Evolutionary conservation across 1,284 basidiomycete genomes (phyloP), one percentile per base, ranked within the genome.

Genomic region (Pseudozyma tsukubaensis): DNA sequence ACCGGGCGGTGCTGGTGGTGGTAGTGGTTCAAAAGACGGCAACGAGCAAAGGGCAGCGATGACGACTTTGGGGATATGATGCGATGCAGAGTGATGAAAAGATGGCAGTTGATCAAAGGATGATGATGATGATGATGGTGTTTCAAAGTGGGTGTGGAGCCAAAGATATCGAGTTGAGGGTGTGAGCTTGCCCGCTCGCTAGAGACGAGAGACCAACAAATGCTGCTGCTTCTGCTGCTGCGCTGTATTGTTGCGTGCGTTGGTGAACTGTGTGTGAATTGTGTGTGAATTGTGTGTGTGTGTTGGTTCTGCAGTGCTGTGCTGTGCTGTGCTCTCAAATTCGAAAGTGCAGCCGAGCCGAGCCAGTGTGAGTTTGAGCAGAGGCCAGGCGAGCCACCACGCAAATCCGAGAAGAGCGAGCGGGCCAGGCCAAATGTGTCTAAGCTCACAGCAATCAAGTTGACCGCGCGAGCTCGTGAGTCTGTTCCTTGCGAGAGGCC

Each of bases 101-200:
- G n/a, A n/a, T n/a, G n/a, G n/a, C n/a, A n/a, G n/a, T n/a, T n/a
- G n/a, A n/a, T n/a, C n/a, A n/a, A n/a, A n/a, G n/a, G n/a, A 18
- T 37, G 44, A 19, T 29, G 42, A 52, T 12, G 60, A 24, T 19
- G 32, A 56, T 24, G 11, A 40, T 58, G n/a, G 50, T 32, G 36
- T 45, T 43, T 43, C 39, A 32, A 50, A 39, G 63, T 50, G 21
- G 51, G 56, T 50, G 63, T 54, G 63, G 50, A 59, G 56, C 43
- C 44, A 47, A 24, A 51, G 48, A 57, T 50, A 58, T 29, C 37
- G 59, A 57, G 24, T 35, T 24, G 50, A 45, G 54, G 54, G 43
- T 45, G n/a, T 18, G 19, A 7, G 43, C n/a, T n/a, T n/a, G n/a
- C n/a, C n/a, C n/a, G n/a, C n/a, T n/a, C 11, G 18, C 18, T n/a